Evolutionary conservation across 2,329 filamentous ascomycete genomes (phyloP), one percentile per base, ranked within the genome.

Genomic region (Septoria petroselini): DNA sequence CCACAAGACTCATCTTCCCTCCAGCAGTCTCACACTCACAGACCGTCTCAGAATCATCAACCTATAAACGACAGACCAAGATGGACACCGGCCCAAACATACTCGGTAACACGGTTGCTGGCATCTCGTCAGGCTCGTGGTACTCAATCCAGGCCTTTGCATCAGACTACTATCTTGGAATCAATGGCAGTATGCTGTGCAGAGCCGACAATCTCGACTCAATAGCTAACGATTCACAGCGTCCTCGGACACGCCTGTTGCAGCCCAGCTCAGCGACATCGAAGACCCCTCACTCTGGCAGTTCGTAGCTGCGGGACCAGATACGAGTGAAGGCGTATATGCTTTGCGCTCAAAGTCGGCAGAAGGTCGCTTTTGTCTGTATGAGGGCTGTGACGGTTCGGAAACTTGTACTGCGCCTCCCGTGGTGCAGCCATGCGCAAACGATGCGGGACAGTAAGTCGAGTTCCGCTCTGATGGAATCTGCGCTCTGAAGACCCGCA

Each of bases 71-170:
- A 6, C 15, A 40, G 17, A 35, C 7, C 7, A 35, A 17, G 3
- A 41, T 31, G 30, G 29, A 23, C 7, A 37, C 25, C 1, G n/a
- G 41, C 23, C 27, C 41, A 31, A 41, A 15, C 18, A 8, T 27
- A 21, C n/a, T 48, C 25, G 50, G 43, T 12, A 33, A 18, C 34
- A 14, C 19, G 6, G 19, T 48, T 9, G 18, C 38, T 14, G 50
- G 43, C 9, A 12, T 52, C n/a, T 18, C 37, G 1, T 41, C 50
- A 3, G 31, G 40, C 15, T 41, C 50, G 9, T 52, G 50, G 50
- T 52, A 48, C 14, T 48, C 42, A 11, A 48, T 52, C 12, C 50
- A 52, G 27, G 40, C 41, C 19, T 48, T 43, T 25, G 44, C 50
- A n/a, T 31, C 31, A 3, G 50, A 52, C 27, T 52, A 52, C 34